phyloP scores from a whole-genome alignment of 2,329 filamentous ascomycete genomes.

The Cyphellophora attinorum region DNA sequence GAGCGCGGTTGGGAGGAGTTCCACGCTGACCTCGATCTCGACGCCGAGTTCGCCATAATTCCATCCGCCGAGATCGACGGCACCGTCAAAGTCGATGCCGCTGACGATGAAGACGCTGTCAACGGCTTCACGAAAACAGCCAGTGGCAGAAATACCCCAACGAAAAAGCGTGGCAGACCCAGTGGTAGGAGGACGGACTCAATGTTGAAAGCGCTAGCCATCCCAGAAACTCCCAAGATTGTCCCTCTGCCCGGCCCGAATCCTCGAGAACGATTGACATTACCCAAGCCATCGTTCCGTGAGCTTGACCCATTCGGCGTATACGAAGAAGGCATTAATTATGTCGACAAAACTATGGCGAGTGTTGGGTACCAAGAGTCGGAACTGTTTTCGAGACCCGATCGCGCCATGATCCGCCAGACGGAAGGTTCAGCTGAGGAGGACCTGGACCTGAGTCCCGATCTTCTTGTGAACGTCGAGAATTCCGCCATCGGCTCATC shows the following conservation, averaged over 20 bases:
- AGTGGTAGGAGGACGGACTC: constrained; percentile 54
- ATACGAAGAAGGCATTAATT: constrained; percentile 74
- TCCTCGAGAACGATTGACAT: constrained; percentile 37
- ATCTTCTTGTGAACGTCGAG: constrained; percentile 51
- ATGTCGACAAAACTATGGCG: constrained; percentile 93
- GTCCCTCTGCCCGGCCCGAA: constrained; percentile 40
- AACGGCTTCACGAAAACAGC: constrained; percentile 23
- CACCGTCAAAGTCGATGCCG: constrained; percentile 35
- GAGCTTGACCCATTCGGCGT: constrained; percentile 37
- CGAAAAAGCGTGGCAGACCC: constrained; percentile 38
- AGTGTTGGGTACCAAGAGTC: constrained; percentile 94
- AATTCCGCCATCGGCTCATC: constrained; percentile 39
- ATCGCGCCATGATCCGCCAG: constrained; percentile 58
- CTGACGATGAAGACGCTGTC: constrained; percentile 17
- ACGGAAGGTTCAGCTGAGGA: constrained; percentile 54
- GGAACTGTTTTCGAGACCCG: constrained; percentile 73
- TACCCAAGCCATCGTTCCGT: constrained; percentile 39
- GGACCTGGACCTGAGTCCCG: constrained; percentile 48
- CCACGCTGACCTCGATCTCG: constrained; percentile 88
- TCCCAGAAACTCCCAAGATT: constrained; percentile 45
- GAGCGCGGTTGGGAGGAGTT: constrained; percentile 98
- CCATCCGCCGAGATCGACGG: constrained; percentile 80
- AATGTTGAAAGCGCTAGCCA: constrained; percentile 51
- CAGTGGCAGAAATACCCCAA: constrained; percentile 70
- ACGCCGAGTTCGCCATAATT: constrained; percentile 67